Evolutionary conservation across 2,329 filamentous ascomycete genomes (phyloP), one percentile per base, ranked within the genome.

Genomic region (Pseudopyrenochaeta lycopersici): DNA sequence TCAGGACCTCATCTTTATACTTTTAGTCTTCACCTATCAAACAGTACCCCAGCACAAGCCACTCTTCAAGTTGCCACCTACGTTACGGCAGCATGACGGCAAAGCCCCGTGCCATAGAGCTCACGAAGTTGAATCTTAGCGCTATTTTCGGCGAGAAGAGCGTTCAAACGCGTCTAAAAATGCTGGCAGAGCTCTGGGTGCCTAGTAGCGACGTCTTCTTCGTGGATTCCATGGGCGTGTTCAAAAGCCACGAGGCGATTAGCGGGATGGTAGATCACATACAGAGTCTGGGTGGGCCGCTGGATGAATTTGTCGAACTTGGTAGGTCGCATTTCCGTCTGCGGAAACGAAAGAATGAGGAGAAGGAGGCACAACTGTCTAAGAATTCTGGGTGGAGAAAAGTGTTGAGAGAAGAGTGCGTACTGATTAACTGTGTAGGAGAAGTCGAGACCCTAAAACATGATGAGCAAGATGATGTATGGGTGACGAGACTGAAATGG

Each of bases 401-500:
- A 38, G 35, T n/a, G n/a, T n/a, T n/a, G n/a, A n/a, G 35, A 15
- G 9, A 14, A 10, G 23, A 14, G 6, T 30, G 17, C 23, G 30
- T 39, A 17, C 46, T 42, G 29, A 53, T 31, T 2, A 2, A 5
- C 17, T 12, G 20, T 39, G 17, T 7, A 51, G 50, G 50, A 18
- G 43, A 54, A n/a, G 50, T 60, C 10, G 50, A 44, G 10, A 30
- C 18, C 18, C 23, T 57, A 3, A 15, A 31, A 15, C 35, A 43
- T 21, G 42, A 50, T 10, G 14, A 45, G 5, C 30, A 48, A 20
- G 35, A 43, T n/a, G 50, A 60, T 42, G 21, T 53, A 1, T 54
- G 56, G 56, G 46, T 54, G 9, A 48, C 50, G 9, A 27, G 47
- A 29, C 18, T 56, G 35, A 52, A 44, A 38, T 58, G 56, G 56